A percentile compares a stretch with the other conserved stretches of the same genome.
Conservation (phyloP, 1,284 basidiomycete species). For the Sutorius eximius region DNA sequence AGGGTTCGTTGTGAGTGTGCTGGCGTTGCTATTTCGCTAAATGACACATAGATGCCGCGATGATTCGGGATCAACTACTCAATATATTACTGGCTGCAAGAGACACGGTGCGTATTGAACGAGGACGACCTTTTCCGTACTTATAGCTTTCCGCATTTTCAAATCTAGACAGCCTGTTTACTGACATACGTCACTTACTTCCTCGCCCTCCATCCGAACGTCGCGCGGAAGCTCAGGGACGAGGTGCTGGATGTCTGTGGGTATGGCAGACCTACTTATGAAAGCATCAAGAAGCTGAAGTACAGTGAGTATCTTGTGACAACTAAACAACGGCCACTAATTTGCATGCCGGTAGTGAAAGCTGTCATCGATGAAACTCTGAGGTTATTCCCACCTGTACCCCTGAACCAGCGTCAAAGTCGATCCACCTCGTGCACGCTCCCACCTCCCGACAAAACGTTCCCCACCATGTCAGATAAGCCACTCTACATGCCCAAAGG, state of each 20-base stretch:
- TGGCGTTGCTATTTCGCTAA: conserved; percentile 9
- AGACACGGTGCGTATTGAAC: conserved; percentile 56
- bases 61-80: conserved; percentile 71
- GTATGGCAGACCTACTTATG: conserved; percentile 49
- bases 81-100: conserved; percentile 71
- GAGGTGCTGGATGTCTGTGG: conserved; percentile 62
- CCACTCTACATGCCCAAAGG: conserved; percentile 60
- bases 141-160: not conserved
- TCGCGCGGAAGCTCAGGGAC: conserved; percentile 52
- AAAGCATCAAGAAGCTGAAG: conserved; percentile 54
- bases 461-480: conserved; percentile 31
- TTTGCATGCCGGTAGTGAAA: conserved; percentile 46
- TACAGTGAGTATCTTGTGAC: conserved; percentile 50
- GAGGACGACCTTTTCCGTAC: not conserved
- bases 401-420: conserved; percentile 62
- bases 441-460: conserved; percentile 52
- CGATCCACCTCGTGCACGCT: conserved; percentile 48
- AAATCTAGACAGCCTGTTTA: conserved; percentile 54
- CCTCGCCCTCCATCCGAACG: conserved; percentile 58
- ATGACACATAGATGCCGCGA: conserved; percentile 42
- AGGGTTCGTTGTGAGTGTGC: conserved; percentile 42
- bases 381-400: conserved; percentile 71
- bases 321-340: conserved; percentile 5
- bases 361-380: conserved; percentile 74
- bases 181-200: conserved; percentile 67